Evolutionary conservation across 169 alveolate species (phyloP).

Genomic region (Babesia microti): DNA sequence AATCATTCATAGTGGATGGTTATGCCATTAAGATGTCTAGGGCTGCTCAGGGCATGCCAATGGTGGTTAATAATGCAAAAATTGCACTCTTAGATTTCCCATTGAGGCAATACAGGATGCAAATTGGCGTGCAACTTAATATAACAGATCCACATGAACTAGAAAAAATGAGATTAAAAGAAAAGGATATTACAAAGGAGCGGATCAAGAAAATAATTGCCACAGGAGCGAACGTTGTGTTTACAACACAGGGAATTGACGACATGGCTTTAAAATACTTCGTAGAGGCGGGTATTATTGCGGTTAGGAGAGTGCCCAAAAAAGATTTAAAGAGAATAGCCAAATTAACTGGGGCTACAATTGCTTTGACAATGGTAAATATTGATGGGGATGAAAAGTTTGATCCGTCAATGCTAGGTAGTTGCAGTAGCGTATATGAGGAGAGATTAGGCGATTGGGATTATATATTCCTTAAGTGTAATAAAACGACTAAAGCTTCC

Average conservation of each 20-base stretch:
- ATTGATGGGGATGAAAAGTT: conserved; percentile 92
- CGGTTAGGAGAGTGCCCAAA: conserved; percentile 92
- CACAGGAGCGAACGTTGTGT: conserved; percentile 97
- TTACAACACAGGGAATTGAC: conserved; percentile 96
- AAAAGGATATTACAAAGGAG: conserved; percentile 92
- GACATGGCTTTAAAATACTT: conserved; percentile 96
- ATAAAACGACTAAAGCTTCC: conserved; percentile 70
- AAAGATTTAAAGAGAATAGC: conserved; percentile 91
- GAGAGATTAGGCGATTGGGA: conserved; percentile 96
- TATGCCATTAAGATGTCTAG: conserved; percentile 85
- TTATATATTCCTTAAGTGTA: conserved; percentile 87
- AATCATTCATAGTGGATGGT: conserved; percentile 82
- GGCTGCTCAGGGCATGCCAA: conserved; percentile 93
- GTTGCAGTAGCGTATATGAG: conserved; percentile 82
- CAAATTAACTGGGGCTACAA: conserved; percentile 83
- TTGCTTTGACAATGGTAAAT: conserved; percentile 81
- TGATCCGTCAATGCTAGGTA: conserved; percentile 81
- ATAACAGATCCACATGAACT: conserved; percentile 91
- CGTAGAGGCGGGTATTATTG: conserved; percentile 94
- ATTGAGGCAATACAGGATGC: conserved; percentile 87
- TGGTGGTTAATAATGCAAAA: conserved; percentile 82
- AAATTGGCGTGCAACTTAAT: conserved; percentile 87
- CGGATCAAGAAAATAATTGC: conserved; percentile 85
- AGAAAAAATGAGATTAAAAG: conserved; percentile 88
- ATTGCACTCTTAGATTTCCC: conserved; percentile 96